Conservation (phyloP, 2,329 filamentous ascomycete species). For the Teratosphaeria destructans region DNA sequence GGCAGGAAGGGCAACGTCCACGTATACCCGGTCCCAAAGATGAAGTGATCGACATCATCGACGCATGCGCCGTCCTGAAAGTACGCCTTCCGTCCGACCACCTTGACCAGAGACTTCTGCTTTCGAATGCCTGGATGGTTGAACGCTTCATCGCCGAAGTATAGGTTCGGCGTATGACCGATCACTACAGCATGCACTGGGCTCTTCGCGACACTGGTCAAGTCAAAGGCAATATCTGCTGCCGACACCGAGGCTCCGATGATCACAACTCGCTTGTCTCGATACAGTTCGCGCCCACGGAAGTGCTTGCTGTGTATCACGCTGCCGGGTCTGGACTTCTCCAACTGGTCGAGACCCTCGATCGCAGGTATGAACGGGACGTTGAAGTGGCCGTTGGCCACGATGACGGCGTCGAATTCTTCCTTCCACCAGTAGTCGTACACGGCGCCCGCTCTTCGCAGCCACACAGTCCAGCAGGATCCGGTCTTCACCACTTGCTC, state of each 20-base stretch:
- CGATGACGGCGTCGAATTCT: conserved; percentile 50
- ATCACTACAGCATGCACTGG: neutral
- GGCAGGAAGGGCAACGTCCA: conserved; percentile 55
- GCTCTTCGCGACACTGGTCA: neutral
- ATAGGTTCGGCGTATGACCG: neutral
- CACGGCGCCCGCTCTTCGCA: neutral
- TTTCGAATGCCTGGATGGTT: conserved; percentile 44
- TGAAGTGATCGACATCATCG: conserved; percentile 48
- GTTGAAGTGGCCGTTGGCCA: conserved; percentile 51
- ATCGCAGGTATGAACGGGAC: conserved; percentile 48
- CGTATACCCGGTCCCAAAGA: conserved; percentile 57
- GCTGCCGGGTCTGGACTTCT: conserved; percentile 37
- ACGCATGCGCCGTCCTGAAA: conserved; percentile 47
- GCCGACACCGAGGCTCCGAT: neutral
- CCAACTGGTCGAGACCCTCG: conserved; percentile 39
- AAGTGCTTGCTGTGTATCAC: conserved; percentile 48
- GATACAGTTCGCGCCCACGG: conserved; percentile 14
- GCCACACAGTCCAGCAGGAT: neutral
- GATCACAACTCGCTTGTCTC: neutral
- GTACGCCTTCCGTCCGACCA: conserved; percentile 34
- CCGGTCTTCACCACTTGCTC: neutral
- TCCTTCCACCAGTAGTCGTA: conserved; percentile 54
- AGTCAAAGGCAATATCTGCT: neutral
- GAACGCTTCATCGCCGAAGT: conserved; percentile 42
- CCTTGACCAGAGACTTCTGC: conserved; percentile 39